A percentile compares a stretch with the other conserved stretches of the same genome.
These are phyloP conservation scores for Dothiorella sarmentorum DNA, from an alignment of 2,329 filamentous ascomycete genomes.

Conservation along the genomic window DNA sequence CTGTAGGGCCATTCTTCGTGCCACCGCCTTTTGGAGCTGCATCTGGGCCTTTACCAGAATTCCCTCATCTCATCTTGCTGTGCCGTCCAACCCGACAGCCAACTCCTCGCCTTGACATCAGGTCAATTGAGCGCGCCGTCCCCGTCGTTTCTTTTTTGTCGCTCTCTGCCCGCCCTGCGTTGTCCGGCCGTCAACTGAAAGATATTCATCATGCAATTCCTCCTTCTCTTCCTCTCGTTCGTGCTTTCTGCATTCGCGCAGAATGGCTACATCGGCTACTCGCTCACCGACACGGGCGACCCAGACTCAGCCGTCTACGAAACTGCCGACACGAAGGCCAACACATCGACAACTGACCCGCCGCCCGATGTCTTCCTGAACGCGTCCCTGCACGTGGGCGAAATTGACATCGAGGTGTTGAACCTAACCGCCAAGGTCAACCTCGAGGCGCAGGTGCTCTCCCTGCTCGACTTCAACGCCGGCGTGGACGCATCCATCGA, in stretches of 20 bases:
- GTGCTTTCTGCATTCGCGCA: slow-evolving; percentile 26
- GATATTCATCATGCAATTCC: slow-evolving; percentile 25
- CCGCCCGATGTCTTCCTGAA: slow-evolving; percentile 61
- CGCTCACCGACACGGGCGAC: slow-evolving; percentile 51
- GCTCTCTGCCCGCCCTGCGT: slow-evolving; percentile 22
- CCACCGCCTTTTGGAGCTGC: not conserved
- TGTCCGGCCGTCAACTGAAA: not conserved
- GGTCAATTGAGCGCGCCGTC: not conserved
- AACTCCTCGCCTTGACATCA: not conserved
- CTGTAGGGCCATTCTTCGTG: not conserved
- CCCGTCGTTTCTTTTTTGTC: slow-evolving; percentile 11
- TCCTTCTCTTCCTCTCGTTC: slow-evolving; percentile 23
- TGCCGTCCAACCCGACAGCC: not conserved
- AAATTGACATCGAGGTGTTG: slow-evolving; percentile 57
- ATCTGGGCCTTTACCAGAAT: not conserved
- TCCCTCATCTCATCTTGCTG: not conserved
- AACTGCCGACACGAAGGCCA: slow-evolving; percentile 49
- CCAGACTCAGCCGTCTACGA: slow-evolving; percentile 52
- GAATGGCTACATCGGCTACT: slow-evolving; percentile 56
- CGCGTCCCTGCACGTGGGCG: slow-evolving; percentile 55
- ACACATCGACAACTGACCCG: slow-evolving; percentile 41
- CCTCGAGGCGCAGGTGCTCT: slow-evolving; percentile 57
- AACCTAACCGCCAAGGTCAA: slow-evolving; percentile 61
- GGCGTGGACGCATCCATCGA: slow-evolving; percentile 59
- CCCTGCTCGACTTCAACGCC: slow-evolving; percentile 58